phyloP scores from a whole-genome alignment of 129 eudicot genomes.

The Lactuca sativa region DNA sequence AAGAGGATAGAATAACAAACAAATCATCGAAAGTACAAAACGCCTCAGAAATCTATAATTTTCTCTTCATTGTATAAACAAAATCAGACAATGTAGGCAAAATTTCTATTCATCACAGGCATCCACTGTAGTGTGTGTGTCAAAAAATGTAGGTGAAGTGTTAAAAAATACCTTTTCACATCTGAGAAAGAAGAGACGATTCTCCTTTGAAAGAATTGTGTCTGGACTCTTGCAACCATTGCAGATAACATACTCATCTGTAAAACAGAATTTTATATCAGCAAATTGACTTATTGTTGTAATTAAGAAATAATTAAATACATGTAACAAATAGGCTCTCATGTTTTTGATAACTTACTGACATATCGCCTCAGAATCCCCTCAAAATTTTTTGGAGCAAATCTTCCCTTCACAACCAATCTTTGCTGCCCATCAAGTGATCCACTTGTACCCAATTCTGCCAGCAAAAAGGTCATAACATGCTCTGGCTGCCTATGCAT shows the following conservation, averaged over 20 bases:
- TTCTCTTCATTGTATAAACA: constrained; percentile 7
- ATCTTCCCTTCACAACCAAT: constrained; percentile 60
- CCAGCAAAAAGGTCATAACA: constrained; percentile 68
- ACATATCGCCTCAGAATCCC: constrained; percentile 62
- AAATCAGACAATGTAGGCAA: constrained; percentile 29
- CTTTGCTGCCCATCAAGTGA: constrained; percentile 82
- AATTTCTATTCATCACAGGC: constrained; percentile 25
- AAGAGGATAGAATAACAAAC: no score
- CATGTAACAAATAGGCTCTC: background rate
- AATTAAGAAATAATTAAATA: background rate
- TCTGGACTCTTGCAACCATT: constrained; percentile 40
- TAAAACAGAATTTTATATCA: constrained; percentile 3
- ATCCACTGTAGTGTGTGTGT: background rate
- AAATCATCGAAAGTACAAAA: no score
- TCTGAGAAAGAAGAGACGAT: constrained; percentile 32
- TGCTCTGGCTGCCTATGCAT: constrained; percentile 79
- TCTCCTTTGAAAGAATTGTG: constrained; percentile 39
- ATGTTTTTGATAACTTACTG: constrained; percentile 45
- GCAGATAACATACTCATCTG: constrained; percentile 40
- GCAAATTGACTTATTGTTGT: background rate
- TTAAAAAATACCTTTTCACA: constrained; percentile 16
- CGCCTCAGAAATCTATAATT: constrained; percentile 25
- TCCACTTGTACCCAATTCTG: constrained; percentile 83
- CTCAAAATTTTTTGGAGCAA: constrained; percentile 70
- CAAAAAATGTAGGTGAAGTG: background rate